These are phyloP conservation scores for Euphorbia celastroides DNA, from an alignment of 441 rosid genomes.

Conservation along the genomic window DNA sequence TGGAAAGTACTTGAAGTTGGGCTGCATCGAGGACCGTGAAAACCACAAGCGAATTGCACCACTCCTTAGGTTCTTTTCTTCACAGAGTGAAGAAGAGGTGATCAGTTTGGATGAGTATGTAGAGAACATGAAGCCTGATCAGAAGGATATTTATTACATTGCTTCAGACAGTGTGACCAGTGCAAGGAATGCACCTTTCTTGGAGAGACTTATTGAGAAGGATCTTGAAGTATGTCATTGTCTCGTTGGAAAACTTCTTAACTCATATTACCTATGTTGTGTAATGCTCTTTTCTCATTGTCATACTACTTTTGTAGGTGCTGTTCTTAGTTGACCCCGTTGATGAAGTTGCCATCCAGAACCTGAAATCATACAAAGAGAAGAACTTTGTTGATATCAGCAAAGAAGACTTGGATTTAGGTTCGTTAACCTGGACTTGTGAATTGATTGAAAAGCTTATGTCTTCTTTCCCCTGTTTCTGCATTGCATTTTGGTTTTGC, in stretches of 20 bases:
- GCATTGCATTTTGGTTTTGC: background rate
- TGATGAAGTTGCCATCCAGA: conserved; percentile 94
- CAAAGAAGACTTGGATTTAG: conserved; percentile 96
- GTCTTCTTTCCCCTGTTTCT: background rate
- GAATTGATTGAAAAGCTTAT: background rate
- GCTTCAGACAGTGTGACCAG: conserved; percentile 85
- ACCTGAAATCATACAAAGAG: conserved; percentile 82
- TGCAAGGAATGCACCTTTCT: conserved; percentile 90
- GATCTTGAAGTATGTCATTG: conserved; percentile 60
- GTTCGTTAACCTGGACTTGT: conserved; percentile 19
- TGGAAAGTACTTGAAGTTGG: conserved; percentile 78
- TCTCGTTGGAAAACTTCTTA: conserved; percentile 1
- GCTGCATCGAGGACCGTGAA: conserved; percentile 94
- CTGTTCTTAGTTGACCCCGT: conserved; percentile 85
- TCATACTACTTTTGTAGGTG: conserved; percentile 38
- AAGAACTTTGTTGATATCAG: conserved; percentile 89
- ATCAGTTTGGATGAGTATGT: conserved; percentile 96
- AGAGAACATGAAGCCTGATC: conserved; percentile 93
- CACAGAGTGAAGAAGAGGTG: conserved; percentile 86
- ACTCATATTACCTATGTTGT: background rate
- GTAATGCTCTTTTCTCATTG: background rate
- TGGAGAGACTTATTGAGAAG: conserved; percentile 82
- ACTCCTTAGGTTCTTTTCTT: conserved; percentile 84
- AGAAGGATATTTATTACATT: conserved; percentile 79
- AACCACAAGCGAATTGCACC: conserved; percentile 96